These are phyloP conservation scores for Coniferiporia weirii DNA, from an alignment of 1,284 basidiomycete genomes.

Conservation along the genomic window DNA sequence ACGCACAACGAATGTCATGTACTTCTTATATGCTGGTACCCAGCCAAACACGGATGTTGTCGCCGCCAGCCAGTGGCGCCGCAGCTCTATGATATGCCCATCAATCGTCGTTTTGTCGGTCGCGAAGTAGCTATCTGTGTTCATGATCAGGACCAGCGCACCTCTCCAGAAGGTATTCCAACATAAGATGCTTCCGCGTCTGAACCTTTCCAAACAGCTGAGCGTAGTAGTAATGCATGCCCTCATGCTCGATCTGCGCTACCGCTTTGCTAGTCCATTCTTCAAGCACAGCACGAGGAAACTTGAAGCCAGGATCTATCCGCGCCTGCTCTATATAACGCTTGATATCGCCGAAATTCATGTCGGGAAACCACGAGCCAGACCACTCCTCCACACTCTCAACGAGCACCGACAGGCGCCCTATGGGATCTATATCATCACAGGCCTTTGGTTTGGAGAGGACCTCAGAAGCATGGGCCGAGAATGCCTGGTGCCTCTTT, in stretches of 20 bases:
- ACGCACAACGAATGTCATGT: conserved; percentile 36
- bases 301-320: conserved; percentile 10
- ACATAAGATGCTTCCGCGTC: neutral
- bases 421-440: neutral
- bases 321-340: conserved; percentile 14
- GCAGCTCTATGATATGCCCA: conserved; percentile 34
- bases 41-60: conserved; percentile 39
- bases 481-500: neutral
- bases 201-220: conserved; percentile 13
- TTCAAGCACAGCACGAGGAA: conserved; percentile 1
- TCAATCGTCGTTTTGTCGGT: conserved; percentile 35
- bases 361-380: conserved; percentile 8
- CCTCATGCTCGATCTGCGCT: conserved; percentile 13
- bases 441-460: neutral
- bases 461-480: neutral
- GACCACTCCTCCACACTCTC: conserved; percentile 14
- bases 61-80: conserved; percentile 33
- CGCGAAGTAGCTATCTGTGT: conserved; percentile 28
- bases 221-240: conserved; percentile 15
- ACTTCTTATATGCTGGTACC: conserved; percentile 40
- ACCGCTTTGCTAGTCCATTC: conserved; percentile 10
- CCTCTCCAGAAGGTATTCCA: conserved; percentile 31
- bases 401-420: conserved; percentile 4
- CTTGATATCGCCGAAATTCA: conserved; percentile 8
- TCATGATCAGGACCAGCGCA: conserved; percentile 38